Base-by-base conservation (phyloP, 768 basidiomycete genomes). In the Kwoniella botswanensis region DNA sequence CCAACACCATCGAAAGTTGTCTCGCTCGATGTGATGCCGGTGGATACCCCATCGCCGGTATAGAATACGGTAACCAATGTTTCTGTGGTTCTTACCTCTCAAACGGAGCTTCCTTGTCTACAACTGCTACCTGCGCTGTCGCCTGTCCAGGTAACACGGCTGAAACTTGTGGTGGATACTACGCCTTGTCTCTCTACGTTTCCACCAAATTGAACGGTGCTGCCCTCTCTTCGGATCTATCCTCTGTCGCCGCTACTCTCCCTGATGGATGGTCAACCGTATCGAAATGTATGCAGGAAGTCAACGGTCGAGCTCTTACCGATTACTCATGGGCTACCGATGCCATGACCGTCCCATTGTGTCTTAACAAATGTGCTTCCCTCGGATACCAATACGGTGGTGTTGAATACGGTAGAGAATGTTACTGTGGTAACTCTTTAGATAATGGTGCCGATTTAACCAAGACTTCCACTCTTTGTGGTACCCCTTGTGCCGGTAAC, bases 1-100 rank as follows among this genome's bases (percentile, higher is more conserved):
- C 35, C 35, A 62, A 57, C 64, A 74, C 74, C 46, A 58, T 74
- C 44, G 55, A 61, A 24, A 29, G 54, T 24, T 74, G 74, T 70
- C 67, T 74, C 21, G 44, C 46, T 21, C 54, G 50, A 44, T 74
- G 74, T 60, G 65, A 68, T n/a, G 56, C 52, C 22, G 41, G 58
- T 26, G 74, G 74, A 2, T 71, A 46, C 63, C 67, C 70, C n/a
- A 42, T 71, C 24, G 74, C 57, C 15, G 74, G 74, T 65, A 26
- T 74, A 9, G 70, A 74, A 74, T 82, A 78, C 74, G 77, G 80
- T 68, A 68, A 67, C 46, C 79, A 85, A 68, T 85, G 85, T 75
- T 84, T 81, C 76, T 85, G 84, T 86, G 15, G 88, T 87, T 54
- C 88, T 86, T 12, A 84, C 76, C 3, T 89, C 87, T 41, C 90